Base-by-base conservation (phyloP, 257 asterid genomes). In the Solanum etuberosum region DNA sequence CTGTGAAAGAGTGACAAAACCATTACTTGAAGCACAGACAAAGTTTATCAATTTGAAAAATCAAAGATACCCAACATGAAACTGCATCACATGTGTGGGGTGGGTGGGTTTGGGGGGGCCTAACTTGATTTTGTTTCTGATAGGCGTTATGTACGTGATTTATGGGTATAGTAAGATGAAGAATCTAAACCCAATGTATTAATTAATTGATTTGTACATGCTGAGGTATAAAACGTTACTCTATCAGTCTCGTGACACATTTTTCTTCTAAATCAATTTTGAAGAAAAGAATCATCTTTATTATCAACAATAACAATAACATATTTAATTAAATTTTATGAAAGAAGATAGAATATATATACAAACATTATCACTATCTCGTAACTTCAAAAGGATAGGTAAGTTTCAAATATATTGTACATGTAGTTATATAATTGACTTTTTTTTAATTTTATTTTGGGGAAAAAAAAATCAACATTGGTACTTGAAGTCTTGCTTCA, bases 1-100 rank as follows among this genome's bases (percentile, higher is more conserved):
- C 72, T 37, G 88, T 86, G 63, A 88, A 88, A 89, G 88, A 48
- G 43, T 48, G 37, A 89, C 82, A 83, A 85, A 83, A 87, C 87
- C 14, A 81, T 88, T 51, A 91, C 90, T 89, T 87, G 83, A 74
- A 91, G 88, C 91, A 88, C 87, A 90, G 86, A 86, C 87, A 86
- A 90, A 84, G 88, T 88, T 89, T 29, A 91, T 88, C 88, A 92
- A 91, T 87, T 90, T 83, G 87, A 84, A 90, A 73, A 27, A 83
- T 29, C 85, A 88, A 88, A 89, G 93, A 90, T 87, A 83, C 87
- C 91, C 87, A 35, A 76, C 78, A 57, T 88, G 91, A 88, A 86
- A 85, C 89, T 67, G 91, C 88, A 88, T 88, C 91, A 87, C 67
- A 32, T 77, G 70, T 29, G 9, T 83, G 84, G 78, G 37, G 2